Evolutionary conservation across 306 rosid species (phyloP), one percentile per base, ranked within the genome.

Genomic region (Arachis hypogaea): DNA sequence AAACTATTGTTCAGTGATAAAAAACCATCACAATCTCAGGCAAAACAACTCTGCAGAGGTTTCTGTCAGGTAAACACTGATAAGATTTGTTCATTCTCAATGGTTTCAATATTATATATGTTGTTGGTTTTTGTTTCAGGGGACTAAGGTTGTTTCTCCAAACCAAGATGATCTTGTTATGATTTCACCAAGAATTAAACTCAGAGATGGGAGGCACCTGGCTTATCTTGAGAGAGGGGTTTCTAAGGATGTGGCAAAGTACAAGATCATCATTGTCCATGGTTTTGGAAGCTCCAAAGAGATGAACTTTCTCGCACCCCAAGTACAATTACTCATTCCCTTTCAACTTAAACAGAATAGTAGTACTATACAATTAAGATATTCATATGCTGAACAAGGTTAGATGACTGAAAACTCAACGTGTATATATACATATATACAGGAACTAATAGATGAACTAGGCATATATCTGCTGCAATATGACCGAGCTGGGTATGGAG

Each of bases 401-500:
- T 46, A 78, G 28, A 75, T 72, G 51, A 72, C 69, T 65, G 1
- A 50, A 36, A 55, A 12, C 4, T 33, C 38, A 33, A 33, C 3
- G 38, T 33, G 4, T 33, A 4, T 33, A 33, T 76, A 4, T 33
- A 33, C 72, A 80, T 68, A 80, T 80, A 41, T 84, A 18, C 84
- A 93, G 97, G 97, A 93, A 63, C 79, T 91, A 64, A 82, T 91
- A 81, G 92, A 86, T 59, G 92, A 89, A 70, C 58, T 93, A 82
- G 92, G 96, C 12, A 83, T 93, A 83, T 93, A 89, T 78, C 82
- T 89, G 81, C 68, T 93, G 77, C 86, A 83, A 64, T 89, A 81
- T 72, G 98, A 93, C 68, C 85, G 97, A 5, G 93, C 98, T 47
- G 98, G 98, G 40, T 93, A 93, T 67, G 98, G 98, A 72, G 97